Conservation (phyloP, 2,329 filamentous ascomycete species). For the Botrytis hyacinthi region DNA sequence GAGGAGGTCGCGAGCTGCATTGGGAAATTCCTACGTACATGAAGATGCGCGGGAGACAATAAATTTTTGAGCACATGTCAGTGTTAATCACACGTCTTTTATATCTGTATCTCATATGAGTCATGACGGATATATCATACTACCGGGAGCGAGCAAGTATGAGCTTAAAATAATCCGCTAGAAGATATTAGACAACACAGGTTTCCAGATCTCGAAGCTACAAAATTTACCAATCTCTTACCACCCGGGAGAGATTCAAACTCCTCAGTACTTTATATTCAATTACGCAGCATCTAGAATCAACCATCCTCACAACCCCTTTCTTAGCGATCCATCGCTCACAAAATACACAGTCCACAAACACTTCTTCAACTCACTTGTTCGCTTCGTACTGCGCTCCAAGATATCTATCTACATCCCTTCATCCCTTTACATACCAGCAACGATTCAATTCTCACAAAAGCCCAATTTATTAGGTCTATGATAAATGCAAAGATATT, state of each 20-base stretch:
- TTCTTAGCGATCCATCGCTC: too few species aligned
- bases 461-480: too few species aligned
- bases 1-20: conserved; percentile 37
- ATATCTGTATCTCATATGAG: too few species aligned
- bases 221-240: background rate
- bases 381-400: fast-evolving
- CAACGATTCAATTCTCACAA: background rate
- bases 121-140: too few species aligned
- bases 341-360: background rate
- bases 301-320: background rate
- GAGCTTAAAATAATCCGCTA: too few species aligned
- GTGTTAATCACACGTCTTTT: too few species aligned
- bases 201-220: background rate
- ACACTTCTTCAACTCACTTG: background rate
- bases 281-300: background rate
- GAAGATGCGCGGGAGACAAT: background rate
- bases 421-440: background rate
- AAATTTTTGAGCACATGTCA: too few species aligned
- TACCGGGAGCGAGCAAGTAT: background rate
- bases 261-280: too few species aligned
- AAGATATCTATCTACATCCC: background rate
- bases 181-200: background rate
- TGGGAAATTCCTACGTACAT: background rate
- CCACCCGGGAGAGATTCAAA: background rate
- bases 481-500: too few species aligned